Base-by-base conservation (phyloP, 768 basidiomycete genomes). In the Pholiota microspora region DNA sequence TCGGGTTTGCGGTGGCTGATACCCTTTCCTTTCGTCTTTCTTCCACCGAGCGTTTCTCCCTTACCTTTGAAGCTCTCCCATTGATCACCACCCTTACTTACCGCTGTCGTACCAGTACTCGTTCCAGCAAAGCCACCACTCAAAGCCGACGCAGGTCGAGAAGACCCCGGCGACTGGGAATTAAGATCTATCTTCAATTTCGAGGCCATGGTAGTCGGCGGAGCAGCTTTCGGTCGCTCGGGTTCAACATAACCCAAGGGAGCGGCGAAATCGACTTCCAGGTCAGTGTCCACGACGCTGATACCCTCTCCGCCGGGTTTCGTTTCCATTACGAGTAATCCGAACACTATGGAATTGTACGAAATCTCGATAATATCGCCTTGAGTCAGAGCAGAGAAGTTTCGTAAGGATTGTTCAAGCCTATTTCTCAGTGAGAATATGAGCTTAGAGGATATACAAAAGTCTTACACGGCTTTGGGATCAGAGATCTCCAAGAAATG, bases 11-110 rank as follows among this genome's bases (percentile, higher is more conserved):
- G 84, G 60, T 88, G 86, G 60, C 83, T 87, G 59, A 94, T 85
- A 1, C 97, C 97, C 64, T 93, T 95, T 27, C 97, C 97, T 71
- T 94, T 98, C 31, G 96, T 95, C 74, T 88, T 91, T 60, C 95
- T 81, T 7, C 97, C 97, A 29, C 77, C 81, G 4, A 99, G 72
- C 2, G 94, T 94, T 71, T 97, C 89, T 23, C 97, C 97, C 59
- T 86, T 88, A 21, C 97, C 97, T 64, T 92, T 96, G 77, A 99
- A 99, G 58, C 88, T 92, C 70, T 98, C 97, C 89, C 92, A 93
- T 49, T 85, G 80, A 61, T 90, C 88, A 12, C 89, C 89, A 34
- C 73, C 89, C 66, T 89, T 91, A 69, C 85, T 88, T 23, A 92
- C 75, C 9, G 73, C 61, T 9, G 79, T 70, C 16, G 72, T 62